Percentiles rank a stretch among this genome's conserved stretches.
phyloP scores from a whole-genome alignment of 73 alveolate species.

The Paramecium sexaurelia region DNA sequence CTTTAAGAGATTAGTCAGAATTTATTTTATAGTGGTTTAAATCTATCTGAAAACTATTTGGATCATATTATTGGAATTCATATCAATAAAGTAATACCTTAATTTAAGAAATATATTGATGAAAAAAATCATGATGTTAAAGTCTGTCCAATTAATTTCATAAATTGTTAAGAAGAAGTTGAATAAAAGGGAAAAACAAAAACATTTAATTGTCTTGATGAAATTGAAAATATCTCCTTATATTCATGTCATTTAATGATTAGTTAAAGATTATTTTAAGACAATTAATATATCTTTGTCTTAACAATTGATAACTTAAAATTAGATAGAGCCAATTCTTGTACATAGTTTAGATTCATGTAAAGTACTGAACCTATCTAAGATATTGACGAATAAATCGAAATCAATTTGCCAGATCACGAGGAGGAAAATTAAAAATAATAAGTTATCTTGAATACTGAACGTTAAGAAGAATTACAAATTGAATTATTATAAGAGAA shows the following conservation, averaged over 20 bases:
- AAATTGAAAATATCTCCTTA: not conserved
- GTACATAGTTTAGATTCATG: not conserved
- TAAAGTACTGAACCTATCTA: not conserved
- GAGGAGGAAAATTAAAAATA: not conserved
- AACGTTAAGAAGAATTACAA: not conserved
- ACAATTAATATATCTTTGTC: not conserved
- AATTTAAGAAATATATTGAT: conserved; percentile 12
- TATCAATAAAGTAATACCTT: not conserved
- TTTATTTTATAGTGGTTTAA: not conserved
- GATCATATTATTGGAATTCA: not conserved
- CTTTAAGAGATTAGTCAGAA: not conserved
- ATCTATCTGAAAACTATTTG: not conserved
- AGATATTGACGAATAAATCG: conserved; percentile 15
- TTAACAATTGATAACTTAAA: not conserved
- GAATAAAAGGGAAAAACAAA: not conserved
- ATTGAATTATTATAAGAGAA: not conserved
- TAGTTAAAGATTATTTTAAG: not conserved
- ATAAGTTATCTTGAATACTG: not conserved
- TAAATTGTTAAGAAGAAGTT: not conserved
- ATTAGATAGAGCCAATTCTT: not conserved
- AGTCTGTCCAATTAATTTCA: not conserved
- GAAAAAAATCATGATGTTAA: not conserved
- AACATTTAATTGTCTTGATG: not conserved
- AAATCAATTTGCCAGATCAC: not conserved
- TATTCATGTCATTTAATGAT: not conserved